These are phyloP conservation scores for Punctularia strigosozonata DNA, from an alignment of 768 basidiomycete species.

Conservation along the genomic window DNA sequence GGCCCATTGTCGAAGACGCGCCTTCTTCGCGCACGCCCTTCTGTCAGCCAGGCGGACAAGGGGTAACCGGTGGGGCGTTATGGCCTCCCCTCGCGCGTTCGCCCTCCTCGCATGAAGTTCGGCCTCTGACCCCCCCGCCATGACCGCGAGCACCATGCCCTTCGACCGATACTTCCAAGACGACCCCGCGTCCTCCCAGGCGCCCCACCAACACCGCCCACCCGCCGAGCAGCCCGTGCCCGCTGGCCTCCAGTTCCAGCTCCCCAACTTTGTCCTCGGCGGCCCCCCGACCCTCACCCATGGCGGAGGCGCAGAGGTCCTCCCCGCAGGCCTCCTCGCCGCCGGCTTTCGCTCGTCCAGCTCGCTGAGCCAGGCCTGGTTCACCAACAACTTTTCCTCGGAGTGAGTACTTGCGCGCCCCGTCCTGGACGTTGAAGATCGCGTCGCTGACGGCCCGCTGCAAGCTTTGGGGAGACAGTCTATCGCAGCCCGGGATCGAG, in stretches of 20 bases:
- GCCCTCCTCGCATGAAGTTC: too few relatives aligned
- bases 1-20: too few relatives aligned
- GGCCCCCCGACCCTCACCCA: slow-evolving; percentile 50
- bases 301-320: slow-evolving; percentile 65
- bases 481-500: too few relatives aligned
- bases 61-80: too few relatives aligned
- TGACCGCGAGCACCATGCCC: slow-evolving; percentile 14
- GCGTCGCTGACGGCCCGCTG: not conserved
- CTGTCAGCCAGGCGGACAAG: too few relatives aligned
- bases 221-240: slow-evolving; percentile 12
- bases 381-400: not conserved
- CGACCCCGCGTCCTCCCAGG: slow-evolving; percentile 4
- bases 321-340: slow-evolving; percentile 33
- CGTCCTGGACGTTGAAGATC: not conserved
- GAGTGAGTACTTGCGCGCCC: not conserved
- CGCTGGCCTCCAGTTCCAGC: slow-evolving; percentile 37
- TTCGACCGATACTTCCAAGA: slow-evolving; percentile 15
- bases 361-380: slow-evolving; percentile 10
- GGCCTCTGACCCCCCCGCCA: too few relatives aligned
- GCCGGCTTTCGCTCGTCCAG: slow-evolving; percentile 16
- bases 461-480: too few relatives aligned
- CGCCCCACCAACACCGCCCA: slow-evolving; percentile 6
- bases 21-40: too few relatives aligned
- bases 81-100: too few relatives aligned
- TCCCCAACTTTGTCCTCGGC: slow-evolving; percentile 53